Base-by-base conservation (phyloP, 1,284 basidiomycete genomes). In the Phellinidium pouzarii region DNA sequence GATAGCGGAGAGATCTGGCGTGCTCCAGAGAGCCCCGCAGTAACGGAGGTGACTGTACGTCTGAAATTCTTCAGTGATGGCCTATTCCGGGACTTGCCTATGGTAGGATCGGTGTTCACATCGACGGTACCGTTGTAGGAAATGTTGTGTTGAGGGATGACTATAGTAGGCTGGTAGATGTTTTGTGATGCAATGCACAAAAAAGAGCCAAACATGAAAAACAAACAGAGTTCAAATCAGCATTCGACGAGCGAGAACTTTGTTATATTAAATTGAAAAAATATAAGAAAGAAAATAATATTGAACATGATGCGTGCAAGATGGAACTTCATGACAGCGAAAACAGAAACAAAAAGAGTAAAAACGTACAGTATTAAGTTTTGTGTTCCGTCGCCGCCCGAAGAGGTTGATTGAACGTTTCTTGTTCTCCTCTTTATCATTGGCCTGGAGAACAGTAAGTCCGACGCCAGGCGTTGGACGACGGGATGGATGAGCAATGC, bases 31-130 rank as follows among this genome's bases (percentile, higher is more conserved):
- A 48, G 31, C n/a, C 46, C 46, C 14, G 34, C 34, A 12, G 46
- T 48, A 3, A 42, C 48, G 14, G 38, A 50, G 9, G 48, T 50
- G 9, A 50, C 48, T 7, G 48, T 43, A n/a, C 40, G 48, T 26
- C 41, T 42, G 17, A 50, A 25, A 25, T 45, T 52, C 19, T 20
- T 52, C 29, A 52, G 36, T 4, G 50, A 52, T 4, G 42, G 11
- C 9, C 14, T 31, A 6, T 36, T 12, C 4, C 44, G 44, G 14
- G 48, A 40, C 40, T 50, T 41, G 19, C 4, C 44, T 8, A 14
- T 4, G 27, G 26, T 14, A 4, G 23, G 19, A 20, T 14, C 9
- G 11, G n/a, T 19, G 34, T 23, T 23, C 25, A 12, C 46, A 8
- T 37, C 26, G 22, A 5, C 11, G 17, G 31, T 22, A 2, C 12